Conservation (phyloP, 2,329 filamentous ascomycete genomes). For the Sphaerulina vaccinii region DNA sequence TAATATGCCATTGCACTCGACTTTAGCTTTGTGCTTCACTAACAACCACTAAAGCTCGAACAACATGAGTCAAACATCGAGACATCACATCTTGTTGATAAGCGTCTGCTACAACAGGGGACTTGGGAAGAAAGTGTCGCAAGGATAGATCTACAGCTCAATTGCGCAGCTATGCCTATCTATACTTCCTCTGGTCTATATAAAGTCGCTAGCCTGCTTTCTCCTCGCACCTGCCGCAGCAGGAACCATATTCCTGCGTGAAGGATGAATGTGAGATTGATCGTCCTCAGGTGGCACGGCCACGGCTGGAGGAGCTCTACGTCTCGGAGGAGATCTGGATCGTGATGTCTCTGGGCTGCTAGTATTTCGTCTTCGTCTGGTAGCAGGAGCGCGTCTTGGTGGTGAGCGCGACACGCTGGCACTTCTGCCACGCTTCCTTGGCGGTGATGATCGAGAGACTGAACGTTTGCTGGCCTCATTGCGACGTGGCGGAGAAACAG, state of each 20-base stretch:
- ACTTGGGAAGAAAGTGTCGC: no score
- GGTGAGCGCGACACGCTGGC: constrained; percentile 26
- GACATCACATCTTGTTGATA: no score
- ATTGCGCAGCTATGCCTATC: neutral
- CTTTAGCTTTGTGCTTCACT: no score
- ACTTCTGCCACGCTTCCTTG: constrained; percentile 25
- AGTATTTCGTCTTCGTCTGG: constrained; percentile 32
- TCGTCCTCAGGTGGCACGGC: constrained; percentile 28
- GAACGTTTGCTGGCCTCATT: constrained; percentile 18
- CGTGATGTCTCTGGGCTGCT: constrained; percentile 32
- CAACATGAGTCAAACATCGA: no score
- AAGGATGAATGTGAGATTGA: constrained; percentile 38
- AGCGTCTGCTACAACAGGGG: no score
- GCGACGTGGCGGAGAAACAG: constrained; percentile 24
- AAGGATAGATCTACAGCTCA: neutral
- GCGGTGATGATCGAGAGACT: constrained; percentile 23
- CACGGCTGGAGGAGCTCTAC: neutral
- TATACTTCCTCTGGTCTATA: constrained; percentile 19
- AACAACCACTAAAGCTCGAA: no score
- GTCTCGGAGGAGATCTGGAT: constrained; percentile 26
- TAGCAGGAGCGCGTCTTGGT: constrained; percentile 20
- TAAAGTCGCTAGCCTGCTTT: constrained; percentile 31
- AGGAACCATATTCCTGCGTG: constrained; percentile 35
- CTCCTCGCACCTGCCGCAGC: constrained; percentile 21
- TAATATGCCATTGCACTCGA: no score